Evolutionary conservation across 768 basidiomycete species (phyloP), one percentile per base, ranked within the genome.

Genomic region (Rickenella mellea): DNA sequence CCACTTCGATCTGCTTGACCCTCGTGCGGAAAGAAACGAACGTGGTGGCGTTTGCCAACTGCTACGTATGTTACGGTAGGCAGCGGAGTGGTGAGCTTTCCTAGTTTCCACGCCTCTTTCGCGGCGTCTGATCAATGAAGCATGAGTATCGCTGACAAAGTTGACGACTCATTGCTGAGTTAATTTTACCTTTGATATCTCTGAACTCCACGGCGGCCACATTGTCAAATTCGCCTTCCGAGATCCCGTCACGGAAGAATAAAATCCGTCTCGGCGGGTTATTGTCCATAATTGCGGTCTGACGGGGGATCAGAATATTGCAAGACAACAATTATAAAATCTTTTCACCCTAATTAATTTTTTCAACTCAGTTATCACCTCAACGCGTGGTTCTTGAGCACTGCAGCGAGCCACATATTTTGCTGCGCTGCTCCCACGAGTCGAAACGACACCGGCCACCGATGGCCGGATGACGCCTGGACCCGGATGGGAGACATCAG

Each of bases 31-130:
- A 52, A 52, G 39, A 52, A 49, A 19, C 51, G 41, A 11, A 49
- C 29, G 28, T 52, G 51, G 24, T 52, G 51, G 26, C 46, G 27
- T 32, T 52, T 52, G 1, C 30, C 43, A 22, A 49, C 51, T 15
- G 47, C 40, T 17, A 52, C 39, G 29, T 42, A 47, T 1, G 48
- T 52, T 2, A 52, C 21, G 21, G 10, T 14, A 7, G 2, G 19
- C 1, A 53, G 57, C 0, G 76, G 76, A 42, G 57, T 56, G 1
- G 44, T 15, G 0, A 1, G 1, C 0, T 26, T n/a, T 4, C 47
- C 8, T 0, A 32, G 43, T 24, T 48, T 48, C 10, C 20, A 21
- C 5, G 17, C 42, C 55, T 36, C 45, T 2, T 55, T 53, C 9
- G 67, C 40, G 0, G 60, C 62, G 6, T 40, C 50, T 48, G 22